A percentile compares a stretch with the other conserved stretches of the same genome.
Conservation (phyloP, 176 grass and related monocot species). For the Alloteropsis semialata region DNA sequence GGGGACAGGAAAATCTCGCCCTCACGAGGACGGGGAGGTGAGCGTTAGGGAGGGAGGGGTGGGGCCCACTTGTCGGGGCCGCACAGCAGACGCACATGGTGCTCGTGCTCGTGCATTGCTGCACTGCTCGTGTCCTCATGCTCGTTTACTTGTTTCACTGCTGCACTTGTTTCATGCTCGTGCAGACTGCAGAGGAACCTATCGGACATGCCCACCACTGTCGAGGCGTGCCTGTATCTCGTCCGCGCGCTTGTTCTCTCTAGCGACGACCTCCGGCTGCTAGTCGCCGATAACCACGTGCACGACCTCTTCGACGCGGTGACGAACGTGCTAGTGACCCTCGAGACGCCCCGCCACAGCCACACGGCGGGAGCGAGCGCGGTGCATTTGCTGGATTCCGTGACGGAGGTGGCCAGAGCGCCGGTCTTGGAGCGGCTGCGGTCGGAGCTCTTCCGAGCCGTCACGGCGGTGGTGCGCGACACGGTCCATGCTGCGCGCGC, state of each 20-base stretch:
- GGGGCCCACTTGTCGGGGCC: too few relatives aligned
- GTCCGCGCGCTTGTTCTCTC: slow-evolving; percentile 29
- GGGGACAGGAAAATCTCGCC: too few relatives aligned
- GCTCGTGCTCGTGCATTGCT: too few relatives aligned
- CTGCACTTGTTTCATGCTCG: too few relatives aligned
- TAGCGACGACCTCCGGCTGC: slow-evolving; percentile 3
- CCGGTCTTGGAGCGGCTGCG: slow-evolving; percentile 10
- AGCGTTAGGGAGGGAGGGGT: too few relatives aligned
- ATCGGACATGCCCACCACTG: not conserved
- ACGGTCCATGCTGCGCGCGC: slow-evolving; percentile 23
- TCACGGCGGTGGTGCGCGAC: slow-evolving; percentile 35
- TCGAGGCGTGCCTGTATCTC: slow-evolving; percentile 27
- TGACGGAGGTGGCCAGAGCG: not conserved
- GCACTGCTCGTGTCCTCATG: too few relatives aligned
- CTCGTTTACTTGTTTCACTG: too few relatives aligned
- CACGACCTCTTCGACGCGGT: slow-evolving; percentile 35
- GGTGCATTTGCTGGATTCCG: slow-evolving; percentile 28
- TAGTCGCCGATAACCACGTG: not conserved
- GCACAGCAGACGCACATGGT: too few relatives aligned
- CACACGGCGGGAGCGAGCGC: not conserved
- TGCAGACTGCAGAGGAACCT: too few relatives aligned
- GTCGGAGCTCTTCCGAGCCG: slow-evolving; percentile 30
- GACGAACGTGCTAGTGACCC: slow-evolving; percentile 14
- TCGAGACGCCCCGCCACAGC: not conserved
- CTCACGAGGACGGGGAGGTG: too few relatives aligned